phyloP scores from a whole-genome alignment of 2,329 filamentous ascomycete genomes.

The Colletotrichum euphorbiae region DNA sequence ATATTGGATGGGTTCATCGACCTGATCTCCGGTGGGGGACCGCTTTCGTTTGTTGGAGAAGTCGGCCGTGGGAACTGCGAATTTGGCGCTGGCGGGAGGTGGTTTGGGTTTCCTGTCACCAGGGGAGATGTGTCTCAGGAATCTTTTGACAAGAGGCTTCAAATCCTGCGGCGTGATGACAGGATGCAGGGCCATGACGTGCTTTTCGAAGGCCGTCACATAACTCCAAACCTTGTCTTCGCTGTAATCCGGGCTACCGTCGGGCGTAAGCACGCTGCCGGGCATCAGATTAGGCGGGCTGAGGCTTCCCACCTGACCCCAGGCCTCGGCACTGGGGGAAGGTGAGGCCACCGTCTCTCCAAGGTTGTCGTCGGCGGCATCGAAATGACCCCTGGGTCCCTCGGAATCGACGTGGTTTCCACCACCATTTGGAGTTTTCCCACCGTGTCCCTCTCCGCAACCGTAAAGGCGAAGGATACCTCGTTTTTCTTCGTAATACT shows the following conservation, averaged over 20 bases:
- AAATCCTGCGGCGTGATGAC: constrained; percentile 67
- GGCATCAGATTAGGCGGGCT: constrained; percentile 55
- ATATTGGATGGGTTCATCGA: constrained; percentile 3
- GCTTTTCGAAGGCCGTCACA: constrained; percentile 67
- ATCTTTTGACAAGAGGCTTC: constrained; percentile 63
- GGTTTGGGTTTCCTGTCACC: constrained; percentile 26
- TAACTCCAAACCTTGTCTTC: constrained; percentile 63
- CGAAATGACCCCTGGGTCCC: constrained; percentile 41
- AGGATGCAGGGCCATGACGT: constrained; percentile 75
- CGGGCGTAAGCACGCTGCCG: constrained; percentile 53
- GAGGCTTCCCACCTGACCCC: constrained; percentile 68
- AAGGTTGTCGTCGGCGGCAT: constrained; percentile 58
- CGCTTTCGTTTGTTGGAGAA: constrained; percentile 64
- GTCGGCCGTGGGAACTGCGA: constrained; percentile 40
- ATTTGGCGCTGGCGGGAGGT: constrained; percentile 44
- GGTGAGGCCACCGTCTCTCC: constrained; percentile 65
- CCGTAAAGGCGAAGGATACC: constrained; percentile 82
- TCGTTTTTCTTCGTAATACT: constrained; percentile 78
- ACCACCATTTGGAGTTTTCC: constrained; percentile 48
- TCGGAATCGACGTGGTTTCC: background rate
- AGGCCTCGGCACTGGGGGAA: constrained; percentile 63
- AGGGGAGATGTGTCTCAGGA: constrained; percentile 61
- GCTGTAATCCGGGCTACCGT: constrained; percentile 67
- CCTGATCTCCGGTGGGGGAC: constrained; percentile 52
- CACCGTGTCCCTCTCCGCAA: constrained; percentile 78